Evolutionary conservation across 2,329 filamentous ascomycete species (phyloP).

Genomic region (Dothistroma pini): DNA sequence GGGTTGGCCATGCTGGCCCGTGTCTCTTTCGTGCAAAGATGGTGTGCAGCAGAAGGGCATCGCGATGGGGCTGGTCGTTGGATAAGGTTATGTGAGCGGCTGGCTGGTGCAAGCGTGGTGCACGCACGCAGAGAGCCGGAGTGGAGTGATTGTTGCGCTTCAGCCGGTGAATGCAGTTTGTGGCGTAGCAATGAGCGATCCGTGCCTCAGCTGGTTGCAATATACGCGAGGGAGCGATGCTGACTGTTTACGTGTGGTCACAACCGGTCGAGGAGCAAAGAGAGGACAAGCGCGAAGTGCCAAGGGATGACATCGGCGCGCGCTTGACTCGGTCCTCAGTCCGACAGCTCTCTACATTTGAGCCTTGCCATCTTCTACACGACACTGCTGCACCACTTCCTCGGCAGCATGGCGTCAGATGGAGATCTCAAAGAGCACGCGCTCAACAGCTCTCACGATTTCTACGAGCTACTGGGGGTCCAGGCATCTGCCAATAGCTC

Average conservation of each 20-base stretch:
- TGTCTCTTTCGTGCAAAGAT: conserved; percentile 39
- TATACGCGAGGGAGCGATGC: neutral
- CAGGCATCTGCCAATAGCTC: conserved; percentile 60
- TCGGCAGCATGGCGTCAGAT: conserved; percentile 31
- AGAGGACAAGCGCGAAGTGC: neutral
- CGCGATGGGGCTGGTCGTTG: conserved; percentile 6
- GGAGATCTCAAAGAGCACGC: conserved; percentile 42
- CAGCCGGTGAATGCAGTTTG: conserved; percentile 3
- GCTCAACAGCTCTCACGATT: conserved; percentile 52
- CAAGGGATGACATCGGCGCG: neutral
- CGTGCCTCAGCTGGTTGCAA: neutral
- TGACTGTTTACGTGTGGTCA: neutral
- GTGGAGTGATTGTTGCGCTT: conserved; percentile 1
- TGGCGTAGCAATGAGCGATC: conserved; percentile 3
- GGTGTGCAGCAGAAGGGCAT: conserved; percentile 19
- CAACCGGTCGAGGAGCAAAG: neutral
- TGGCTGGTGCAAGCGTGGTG: conserved; percentile 5
- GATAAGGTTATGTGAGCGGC: neutral
- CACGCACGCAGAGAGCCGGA: conserved; percentile 8
- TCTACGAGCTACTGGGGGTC: conserved; percentile 72
- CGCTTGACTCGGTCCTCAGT: neutral
- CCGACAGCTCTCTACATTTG: neutral
- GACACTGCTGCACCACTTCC: neutral
- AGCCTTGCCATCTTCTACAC: too few species aligned
- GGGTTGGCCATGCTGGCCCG: conserved; percentile 34